Evolutionary conservation across 306 rosid species (phyloP), one percentile per base, ranked within the genome.

Genomic region (Calophaca sinica): DNA sequence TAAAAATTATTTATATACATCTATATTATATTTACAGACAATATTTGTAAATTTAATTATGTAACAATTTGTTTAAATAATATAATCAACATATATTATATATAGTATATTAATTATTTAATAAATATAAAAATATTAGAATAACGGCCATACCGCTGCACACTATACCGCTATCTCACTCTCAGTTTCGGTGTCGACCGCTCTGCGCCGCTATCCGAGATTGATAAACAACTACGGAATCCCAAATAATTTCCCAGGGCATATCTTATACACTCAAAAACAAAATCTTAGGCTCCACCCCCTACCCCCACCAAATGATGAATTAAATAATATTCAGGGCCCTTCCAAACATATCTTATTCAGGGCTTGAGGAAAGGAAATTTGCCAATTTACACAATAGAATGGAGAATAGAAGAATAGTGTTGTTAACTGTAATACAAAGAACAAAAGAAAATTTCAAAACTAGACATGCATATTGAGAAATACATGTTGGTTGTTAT

Each of bases 401-500:
- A 62, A 20, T 13, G 62, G 2, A 20, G 26, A 20, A 20, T 20
- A 33, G 38, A 33, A 33, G 38, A 33, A 33, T 2, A 33, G 38
- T 33, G 28, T n/a, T n/a, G n/a, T n/a, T n/a, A n/a, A n/a, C n/a
- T 54, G 29, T 11, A 50, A 65, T 46, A 53, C 7, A 58, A 52
- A 15, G 66, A 72, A 52, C 6, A 12, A 59, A 28, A 55, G 1
- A 31, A 62, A 38, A 11, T 39, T 65, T 7, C 28, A 64, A 6
- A 64, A 57, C 58, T 9, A 38, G 59, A 57, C 39, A 64, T 28
- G 42, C 28, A 46, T n/a, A 14, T 51, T 57, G 20, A 41, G 75
- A 72, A 49, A 70, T 51, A 49, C 46, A 70, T 36, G 67, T 7
- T 32, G 33, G 77, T 51, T 41, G 38, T 7, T 53, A 53, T 26